Percentiles rank a stretch among this genome's conserved stretches.
Evolutionary conservation across 345 rosid species (phyloP).

Genomic region (Populus simonii): DNA sequence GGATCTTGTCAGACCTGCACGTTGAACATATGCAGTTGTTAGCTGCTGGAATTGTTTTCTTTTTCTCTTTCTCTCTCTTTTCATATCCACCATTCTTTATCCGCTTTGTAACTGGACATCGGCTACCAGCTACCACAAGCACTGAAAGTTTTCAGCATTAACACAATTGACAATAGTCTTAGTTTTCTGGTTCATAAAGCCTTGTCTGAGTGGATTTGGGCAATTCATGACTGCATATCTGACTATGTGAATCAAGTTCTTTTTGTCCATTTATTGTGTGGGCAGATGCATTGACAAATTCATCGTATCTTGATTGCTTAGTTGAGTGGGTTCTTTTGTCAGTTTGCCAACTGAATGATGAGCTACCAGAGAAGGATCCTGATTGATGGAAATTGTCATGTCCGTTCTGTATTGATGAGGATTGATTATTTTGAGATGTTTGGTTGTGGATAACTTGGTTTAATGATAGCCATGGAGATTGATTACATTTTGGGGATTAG

Average conservation of each 20-base stretch:
- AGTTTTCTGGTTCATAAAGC: background rate
- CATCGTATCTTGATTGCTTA: constrained; percentile 6
- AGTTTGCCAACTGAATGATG: constrained; percentile 20
- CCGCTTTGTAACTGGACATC: background rate
- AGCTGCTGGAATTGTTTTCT: constrained; percentile 7
- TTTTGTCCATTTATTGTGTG: constrained; percentile 4
- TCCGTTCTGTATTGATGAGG: constrained; percentile 5
- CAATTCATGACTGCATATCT: background rate
- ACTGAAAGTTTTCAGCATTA: background rate
- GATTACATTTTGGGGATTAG: background rate
- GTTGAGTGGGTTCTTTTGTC: background rate
- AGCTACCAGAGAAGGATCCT: constrained; percentile 3
- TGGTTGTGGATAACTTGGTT: constrained; percentile 11
- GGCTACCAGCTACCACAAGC: background rate
- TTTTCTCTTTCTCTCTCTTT: background rate
- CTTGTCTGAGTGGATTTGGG: background rate
- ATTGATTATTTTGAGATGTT: constrained; percentile 1
- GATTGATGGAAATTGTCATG: constrained; percentile 1
- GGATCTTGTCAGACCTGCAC: constrained; percentile 2
- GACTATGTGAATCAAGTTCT: constrained; percentile 11
- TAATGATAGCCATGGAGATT: constrained; percentile 4
- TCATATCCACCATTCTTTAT: background rate
- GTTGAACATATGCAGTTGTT: constrained; percentile 1
- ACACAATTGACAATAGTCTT: background rate
- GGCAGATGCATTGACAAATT: background rate